A percentile compares a stretch with the other conserved stretches of the same genome.
phyloP scores from a whole-genome alignment of 768 basidiomycete species.

The Leccinum barrowsii region DNA sequence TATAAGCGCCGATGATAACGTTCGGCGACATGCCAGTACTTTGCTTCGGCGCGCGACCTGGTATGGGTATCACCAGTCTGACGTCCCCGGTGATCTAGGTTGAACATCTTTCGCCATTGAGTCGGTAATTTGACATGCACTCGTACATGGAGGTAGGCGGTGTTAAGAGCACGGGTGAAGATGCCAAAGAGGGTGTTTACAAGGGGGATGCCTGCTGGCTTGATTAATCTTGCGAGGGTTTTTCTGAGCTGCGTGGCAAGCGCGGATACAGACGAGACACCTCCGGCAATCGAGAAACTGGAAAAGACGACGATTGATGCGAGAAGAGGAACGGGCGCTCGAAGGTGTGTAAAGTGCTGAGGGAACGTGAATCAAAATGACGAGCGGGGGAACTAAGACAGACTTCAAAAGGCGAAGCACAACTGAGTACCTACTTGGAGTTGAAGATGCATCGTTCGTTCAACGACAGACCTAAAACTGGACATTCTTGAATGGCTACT shows the following conservation, averaged over 20 bases:
- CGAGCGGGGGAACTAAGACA: background rate
- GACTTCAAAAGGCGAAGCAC: background rate
- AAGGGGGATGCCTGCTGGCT: background rate
- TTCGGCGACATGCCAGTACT: constrained; percentile 31
- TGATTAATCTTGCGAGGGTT: constrained; percentile 1
- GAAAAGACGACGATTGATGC: constrained; percentile 11
- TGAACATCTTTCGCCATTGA: constrained; percentile 9
- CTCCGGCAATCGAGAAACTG: constrained; percentile 6
- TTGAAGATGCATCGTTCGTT: constrained; percentile 4
- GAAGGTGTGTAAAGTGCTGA: constrained; percentile 5
- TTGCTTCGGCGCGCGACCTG: constrained; percentile 24
- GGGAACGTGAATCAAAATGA: background rate
- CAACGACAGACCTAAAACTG: constrained; percentile 10
- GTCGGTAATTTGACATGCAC: constrained; percentile 6
- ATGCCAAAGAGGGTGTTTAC: constrained; percentile 6
- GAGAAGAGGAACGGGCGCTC: constrained; percentile 1
- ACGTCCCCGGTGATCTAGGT: background rate
- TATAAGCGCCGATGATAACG: constrained; percentile 29
- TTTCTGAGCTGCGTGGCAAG: constrained; percentile 6
- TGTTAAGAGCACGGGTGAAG: constrained; percentile 13
- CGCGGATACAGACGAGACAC: background rate
- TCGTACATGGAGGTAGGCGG: constrained; percentile 15
- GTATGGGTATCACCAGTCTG: constrained; percentile 16
- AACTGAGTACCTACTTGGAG: constrained; percentile 5
- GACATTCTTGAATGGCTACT: background rate